A percentile compares a stretch with the other conserved stretches of the same genome.
These are phyloP conservation scores for Skeletonema potamos DNA, from an alignment of 108 stramenopile genomes.

Conservation along the genomic window DNA sequence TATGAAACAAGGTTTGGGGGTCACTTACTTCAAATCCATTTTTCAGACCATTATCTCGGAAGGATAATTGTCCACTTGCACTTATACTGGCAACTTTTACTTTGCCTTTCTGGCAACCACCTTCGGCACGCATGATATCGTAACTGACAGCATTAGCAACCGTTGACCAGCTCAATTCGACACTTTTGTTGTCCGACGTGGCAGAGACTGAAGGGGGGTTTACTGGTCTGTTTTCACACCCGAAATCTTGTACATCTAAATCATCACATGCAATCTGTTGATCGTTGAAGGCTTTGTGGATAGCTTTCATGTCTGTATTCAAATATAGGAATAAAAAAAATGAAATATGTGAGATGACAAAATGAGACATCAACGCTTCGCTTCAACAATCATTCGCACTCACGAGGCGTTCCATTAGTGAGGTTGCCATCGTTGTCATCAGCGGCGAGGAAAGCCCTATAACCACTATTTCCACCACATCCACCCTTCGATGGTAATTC, in stretches of 20 bases:
- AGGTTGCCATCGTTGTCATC: slow-evolving; percentile 34
- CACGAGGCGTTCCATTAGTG: slow-evolving; percentile 26
- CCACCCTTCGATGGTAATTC: background rate
- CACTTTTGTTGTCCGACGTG: slow-evolving; percentile 7
- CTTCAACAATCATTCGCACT: background rate
- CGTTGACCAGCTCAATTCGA: slow-evolving; percentile 10
- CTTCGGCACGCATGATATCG: slow-evolving; percentile 27
- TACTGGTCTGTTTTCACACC: slow-evolving; percentile 8
- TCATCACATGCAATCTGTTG: slow-evolving; percentile 27
- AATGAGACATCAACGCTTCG: background rate
- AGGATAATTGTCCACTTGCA: background rate
- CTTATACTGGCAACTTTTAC: background rate
- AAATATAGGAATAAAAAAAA: background rate
- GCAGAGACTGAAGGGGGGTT: background rate
- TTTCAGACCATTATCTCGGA: slow-evolving; percentile 14
- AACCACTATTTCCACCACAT: slow-evolving; percentile 22
- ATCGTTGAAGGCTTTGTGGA: slow-evolving; percentile 1
- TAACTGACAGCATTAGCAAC: slow-evolving; percentile 14
- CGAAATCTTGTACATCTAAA: slow-evolving; percentile 4
- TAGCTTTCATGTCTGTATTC: slow-evolving; percentile 5
- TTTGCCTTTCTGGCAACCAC: slow-evolving; percentile 23
- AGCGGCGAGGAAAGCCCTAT: slow-evolving; percentile 13
- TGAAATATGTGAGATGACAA: background rate
- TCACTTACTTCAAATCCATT: slow-evolving; percentile 19
- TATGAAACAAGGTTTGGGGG: background rate